Conservation (phyloP, 768 basidiomycete species). For the Naganishia onofrii region DNA sequence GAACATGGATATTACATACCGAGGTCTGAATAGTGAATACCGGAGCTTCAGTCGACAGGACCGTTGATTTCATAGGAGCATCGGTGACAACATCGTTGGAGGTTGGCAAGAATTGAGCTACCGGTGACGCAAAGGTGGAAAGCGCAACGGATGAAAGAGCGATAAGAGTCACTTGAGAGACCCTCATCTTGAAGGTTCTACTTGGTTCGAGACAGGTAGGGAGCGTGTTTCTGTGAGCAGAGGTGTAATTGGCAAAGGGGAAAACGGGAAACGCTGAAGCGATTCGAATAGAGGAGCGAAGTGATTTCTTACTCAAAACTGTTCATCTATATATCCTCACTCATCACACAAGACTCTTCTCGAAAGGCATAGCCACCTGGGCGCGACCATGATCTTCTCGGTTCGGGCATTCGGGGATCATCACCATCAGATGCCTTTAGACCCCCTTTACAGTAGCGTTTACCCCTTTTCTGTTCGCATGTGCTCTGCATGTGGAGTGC, state of each 20-base stretch:
- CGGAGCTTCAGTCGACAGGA: neutral
- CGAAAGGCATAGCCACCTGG: too few species aligned
- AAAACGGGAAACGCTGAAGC: neutral
- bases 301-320: neutral
- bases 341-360: too few species aligned
- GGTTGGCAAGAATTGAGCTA: neutral
- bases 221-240: neutral
- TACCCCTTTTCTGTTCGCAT: too few species aligned
- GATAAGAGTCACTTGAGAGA: neutral
- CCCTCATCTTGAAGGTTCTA: neutral
- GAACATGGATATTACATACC: neutral
- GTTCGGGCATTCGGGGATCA: too few species aligned
- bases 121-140: constrained; percentile 15
- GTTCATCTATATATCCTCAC: neutral
- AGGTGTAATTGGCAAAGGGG: neutral
- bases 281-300: neutral
- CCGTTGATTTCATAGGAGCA: neutral
- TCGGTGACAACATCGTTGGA: neutral
- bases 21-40: neutral
- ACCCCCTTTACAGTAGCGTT: too few species aligned
- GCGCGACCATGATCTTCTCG: too few species aligned
- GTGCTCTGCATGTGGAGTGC: too few species aligned
- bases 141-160: neutral
- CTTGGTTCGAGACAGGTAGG: neutral
- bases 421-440: too few species aligned